Evolutionary conservation across 192 early-diverging fungal species (phyloP), one percentile per base, ranked within the genome.

Genomic region (Dimargaris xerosporica): DNA sequence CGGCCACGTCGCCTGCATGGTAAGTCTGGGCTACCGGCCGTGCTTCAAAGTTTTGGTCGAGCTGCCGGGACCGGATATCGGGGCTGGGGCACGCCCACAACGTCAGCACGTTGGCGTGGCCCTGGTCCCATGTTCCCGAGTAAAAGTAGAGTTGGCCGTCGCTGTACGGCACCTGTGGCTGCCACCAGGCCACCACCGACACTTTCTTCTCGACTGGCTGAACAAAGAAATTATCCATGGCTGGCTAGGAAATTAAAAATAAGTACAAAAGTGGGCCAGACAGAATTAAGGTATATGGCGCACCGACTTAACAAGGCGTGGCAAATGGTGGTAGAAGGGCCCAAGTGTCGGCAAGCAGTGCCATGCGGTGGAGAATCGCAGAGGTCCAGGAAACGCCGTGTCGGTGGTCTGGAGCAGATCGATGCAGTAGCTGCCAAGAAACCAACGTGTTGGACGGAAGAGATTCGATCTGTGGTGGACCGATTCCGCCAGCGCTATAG

Each of bases 171-270:
- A 4, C 19, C 19, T 28, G 41, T 34, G 12, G 56, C 6, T 19
- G 16, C 2, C 16, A 42, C 56, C 56, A 59, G 1, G 12, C 13
- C 4, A 39, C 31, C 13, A 28, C 16, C 12, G 34, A 15, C 31
- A 59, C 34, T 23, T 59, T 59, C 41, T 41, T 19, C 23, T 59
- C 56, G 2, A 59, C 56, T 2, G 56, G 56, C 15, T 59, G 56
- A 41, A 59, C 29, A 39, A 59, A 59, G 56, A 59, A 59, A 15
- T 59, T 9, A 39, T 59, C 56, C 56, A 59, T 59, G 29, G 1
- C 23, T 55, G 54, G 54, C 21, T 55, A 55, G 21, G 5, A 55
- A 55, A 3, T 28, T 25, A 29, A 26, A 55, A 29, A 1, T 11
- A 54, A n/a, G n/a, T 9, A 23, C 16, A 29, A 10, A 3, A 21